Evolutionary conservation across 257 asterid genomes (phyloP), one percentile per base, ranked within the genome.

Genomic region (Gynochthodes officinalis): DNA sequence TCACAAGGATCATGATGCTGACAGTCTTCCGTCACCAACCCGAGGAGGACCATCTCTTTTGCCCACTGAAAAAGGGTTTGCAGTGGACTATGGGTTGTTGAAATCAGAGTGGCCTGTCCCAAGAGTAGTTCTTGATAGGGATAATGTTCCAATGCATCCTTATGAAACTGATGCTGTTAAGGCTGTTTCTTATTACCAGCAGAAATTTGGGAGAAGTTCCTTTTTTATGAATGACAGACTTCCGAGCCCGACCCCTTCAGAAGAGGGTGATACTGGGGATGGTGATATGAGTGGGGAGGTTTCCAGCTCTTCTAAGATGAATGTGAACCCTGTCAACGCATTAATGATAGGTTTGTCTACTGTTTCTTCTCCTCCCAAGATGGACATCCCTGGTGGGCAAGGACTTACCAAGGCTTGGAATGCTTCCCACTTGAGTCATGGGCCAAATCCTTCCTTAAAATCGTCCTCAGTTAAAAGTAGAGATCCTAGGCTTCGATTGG

Each of bases 241-340:
- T 75, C 99, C 99, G 53, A 95, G 99, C 78, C 99, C 99, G 65
- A 95, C 99, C 49, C 99, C 99, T 71, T 95, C 99, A 6, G 97
- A 84, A 81, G 96, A 92, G 60, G 92, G 83, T 71, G 88, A 87
- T 75, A 66, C 64, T 77, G 95, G 82, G 57, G 91, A 85, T 76
- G 86, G 78, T 79, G 98, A 91, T 57, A 80, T 70, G 40, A 67
- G 79, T 60, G 96, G 81, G 63, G 99, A 92, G 86, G 88, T 95
- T 70, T 78, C 92, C 70, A 90, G 99, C 81, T 80, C 86, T 77
- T 30, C 76, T 76, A 57, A 61, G 63, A 83, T 63, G 65, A 82
- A 80, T 64, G 66, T 40, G 67, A 67, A 72, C 65, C 62, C 74
- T 80, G 73, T 80, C 74, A 79, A 73, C 59, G 7, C 79, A 69